A percentile compares a stretch with the other conserved stretches of the same genome.
Conservation (phyloP, 1,284 basidiomycete species). For the Ganoderma boninense region DNA sequence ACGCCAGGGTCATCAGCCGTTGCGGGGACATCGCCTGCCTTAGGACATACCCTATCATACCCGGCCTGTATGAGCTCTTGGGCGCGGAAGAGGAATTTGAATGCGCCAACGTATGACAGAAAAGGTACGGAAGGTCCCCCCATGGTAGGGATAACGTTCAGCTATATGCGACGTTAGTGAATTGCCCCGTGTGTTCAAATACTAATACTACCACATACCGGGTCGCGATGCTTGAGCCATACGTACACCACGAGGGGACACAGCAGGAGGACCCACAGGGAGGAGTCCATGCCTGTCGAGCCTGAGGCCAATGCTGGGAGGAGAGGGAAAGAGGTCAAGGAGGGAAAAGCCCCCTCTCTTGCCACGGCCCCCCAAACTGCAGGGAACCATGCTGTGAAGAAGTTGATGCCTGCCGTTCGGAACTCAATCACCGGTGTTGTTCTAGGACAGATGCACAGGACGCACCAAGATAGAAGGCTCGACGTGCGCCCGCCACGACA, state of each 20-base stretch:
- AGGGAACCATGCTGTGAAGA: not conserved
- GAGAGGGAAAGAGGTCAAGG: not conserved
- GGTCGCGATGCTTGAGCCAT: not conserved
- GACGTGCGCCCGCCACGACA: not conserved
- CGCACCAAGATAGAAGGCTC: not conserved
- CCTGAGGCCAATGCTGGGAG: not conserved
- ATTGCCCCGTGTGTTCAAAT: too few relatives aligned
- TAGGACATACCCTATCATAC: constrained; percentile 36
- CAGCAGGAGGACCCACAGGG: not conserved
- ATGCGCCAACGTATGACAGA: constrained; percentile 32
- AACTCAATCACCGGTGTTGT: not conserved
- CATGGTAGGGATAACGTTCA: not conserved
- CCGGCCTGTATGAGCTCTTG: constrained; percentile 37
- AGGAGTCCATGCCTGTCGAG: not conserved
- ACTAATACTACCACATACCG: constrained; percentile 20
- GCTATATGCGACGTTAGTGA: not conserved
- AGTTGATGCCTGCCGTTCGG: not conserved
- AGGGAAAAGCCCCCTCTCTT: not conserved
- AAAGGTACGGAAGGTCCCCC: not conserved
- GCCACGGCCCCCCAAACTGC: not conserved
- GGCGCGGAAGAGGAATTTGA: not conserved
- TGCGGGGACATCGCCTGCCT: not conserved
- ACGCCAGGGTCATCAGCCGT: not conserved
- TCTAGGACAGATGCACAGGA: not conserved
- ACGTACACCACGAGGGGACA: not conserved